These are phyloP conservation scores for Aspergillus novofumigatus DNA, from an alignment of 2,329 filamentous ascomycete genomes.

Conservation along the genomic window DNA sequence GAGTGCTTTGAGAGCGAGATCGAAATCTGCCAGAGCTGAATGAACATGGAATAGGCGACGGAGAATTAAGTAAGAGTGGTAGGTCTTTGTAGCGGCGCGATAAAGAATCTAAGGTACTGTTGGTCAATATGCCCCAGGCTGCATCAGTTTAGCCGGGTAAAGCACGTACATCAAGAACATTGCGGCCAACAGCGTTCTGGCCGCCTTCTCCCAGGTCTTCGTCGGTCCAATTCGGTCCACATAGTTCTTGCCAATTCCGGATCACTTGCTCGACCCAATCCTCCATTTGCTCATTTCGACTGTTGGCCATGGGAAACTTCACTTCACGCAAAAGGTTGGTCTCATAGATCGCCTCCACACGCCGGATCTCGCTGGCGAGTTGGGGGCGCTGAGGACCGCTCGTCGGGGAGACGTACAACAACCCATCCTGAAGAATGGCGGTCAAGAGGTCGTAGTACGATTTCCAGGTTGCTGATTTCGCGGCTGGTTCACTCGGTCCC, in stretches of 20 bases:
- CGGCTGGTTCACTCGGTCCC: conserved; percentile 17
- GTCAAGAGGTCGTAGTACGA: conserved; percentile 81
- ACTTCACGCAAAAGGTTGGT: conserved; percentile 71
- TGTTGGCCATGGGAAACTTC: conserved; percentile 77
- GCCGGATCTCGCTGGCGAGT: conserved; percentile 72
- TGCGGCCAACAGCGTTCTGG: conserved; percentile 67
- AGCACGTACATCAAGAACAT: conserved; percentile 62
- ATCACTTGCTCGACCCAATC: conserved; percentile 74
- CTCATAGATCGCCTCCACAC: conserved; percentile 76
- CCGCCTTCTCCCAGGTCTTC: conserved; percentile 77
- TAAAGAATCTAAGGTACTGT: conserved; percentile 65
- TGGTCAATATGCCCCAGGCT: conserved; percentile 9
- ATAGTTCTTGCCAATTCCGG: conserved; percentile 78
- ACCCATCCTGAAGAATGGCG: conserved; percentile 60
- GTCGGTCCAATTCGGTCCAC: conserved; percentile 74
- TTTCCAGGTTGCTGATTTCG: conserved; percentile 63
- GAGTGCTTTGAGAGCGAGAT: conserved; percentile 83
- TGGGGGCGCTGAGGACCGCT: conserved; percentile 51
- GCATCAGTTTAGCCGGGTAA: background rate
- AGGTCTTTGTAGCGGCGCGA: conserved; percentile 85
- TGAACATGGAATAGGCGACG: conserved; percentile 85
- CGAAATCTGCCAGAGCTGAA: conserved; percentile 82
- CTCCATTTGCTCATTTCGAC: conserved; percentile 75
- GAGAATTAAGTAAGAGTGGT: conserved; percentile 86
- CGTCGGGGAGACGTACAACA: conserved; percentile 34